Conservation (phyloP, 352 stramenopile genomes). For the Ophiocytium majus region DNA sequence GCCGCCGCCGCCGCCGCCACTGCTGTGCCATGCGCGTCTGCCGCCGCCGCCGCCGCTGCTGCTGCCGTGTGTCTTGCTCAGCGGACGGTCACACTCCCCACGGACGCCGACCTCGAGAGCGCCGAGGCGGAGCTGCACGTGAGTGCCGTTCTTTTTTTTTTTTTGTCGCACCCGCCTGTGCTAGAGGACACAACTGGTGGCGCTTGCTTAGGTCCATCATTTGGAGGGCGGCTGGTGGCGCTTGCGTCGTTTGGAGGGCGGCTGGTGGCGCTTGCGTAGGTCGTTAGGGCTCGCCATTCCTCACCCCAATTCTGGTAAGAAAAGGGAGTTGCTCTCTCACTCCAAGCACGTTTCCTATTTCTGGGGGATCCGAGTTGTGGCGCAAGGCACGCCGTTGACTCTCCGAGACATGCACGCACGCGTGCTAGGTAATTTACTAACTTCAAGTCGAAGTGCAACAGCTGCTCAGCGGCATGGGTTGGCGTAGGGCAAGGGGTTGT, state of each 20-base stretch:
- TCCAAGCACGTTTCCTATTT: too few species aligned
- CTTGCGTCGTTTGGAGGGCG: not conserved
- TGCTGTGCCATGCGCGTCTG: too few species aligned
- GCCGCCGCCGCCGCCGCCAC: too few species aligned
- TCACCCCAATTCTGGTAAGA: not conserved
- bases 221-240: not conserved
- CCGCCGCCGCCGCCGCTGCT: too few species aligned
- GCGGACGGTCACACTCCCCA: slow-evolving; percentile 5
- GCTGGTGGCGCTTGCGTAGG: not conserved
- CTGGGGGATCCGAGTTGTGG: too few species aligned
- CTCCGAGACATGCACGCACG: too few species aligned
- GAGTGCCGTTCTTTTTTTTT: not conserved
- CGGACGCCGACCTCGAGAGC: not conserved
- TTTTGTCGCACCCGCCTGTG: not conserved
- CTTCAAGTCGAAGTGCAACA: too few species aligned
- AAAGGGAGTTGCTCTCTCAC: not conserved
- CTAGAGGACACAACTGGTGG: not conserved
- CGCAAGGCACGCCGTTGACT: too few species aligned
- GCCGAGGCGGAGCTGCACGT: slow-evolving; percentile 12
- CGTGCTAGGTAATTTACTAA: too few species aligned
- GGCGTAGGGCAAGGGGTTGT: too few species aligned
- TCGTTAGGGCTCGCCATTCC: not conserved
- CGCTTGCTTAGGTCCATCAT: not conserved
- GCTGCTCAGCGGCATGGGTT: too few species aligned
- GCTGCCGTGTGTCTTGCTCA: too few species aligned